These are phyloP conservation scores for Hypoxylon sp. DNA, from an alignment of 2,329 filamentous ascomycete species.

Conservation along the genomic window DNA sequence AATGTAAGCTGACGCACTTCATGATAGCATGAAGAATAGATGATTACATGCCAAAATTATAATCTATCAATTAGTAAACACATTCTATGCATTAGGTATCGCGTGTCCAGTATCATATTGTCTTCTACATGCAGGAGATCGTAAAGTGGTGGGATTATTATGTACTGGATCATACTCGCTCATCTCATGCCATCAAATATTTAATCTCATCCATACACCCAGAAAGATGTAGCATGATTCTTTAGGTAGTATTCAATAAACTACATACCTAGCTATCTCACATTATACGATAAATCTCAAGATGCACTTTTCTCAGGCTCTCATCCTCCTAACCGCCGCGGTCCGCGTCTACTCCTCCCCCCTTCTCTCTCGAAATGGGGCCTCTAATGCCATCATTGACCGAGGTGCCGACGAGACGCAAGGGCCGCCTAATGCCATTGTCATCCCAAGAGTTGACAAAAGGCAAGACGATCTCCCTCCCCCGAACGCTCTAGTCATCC, in stretches of 20 bases:
- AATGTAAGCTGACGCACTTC: too few species aligned
- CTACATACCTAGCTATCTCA: too few species aligned
- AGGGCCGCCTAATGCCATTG: constrained; percentile 5
- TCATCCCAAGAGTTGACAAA: not conserved
- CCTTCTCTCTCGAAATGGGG: not conserved
- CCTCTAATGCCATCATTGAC: constrained; percentile 2
- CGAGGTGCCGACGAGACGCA: not conserved
- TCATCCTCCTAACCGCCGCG: constrained; percentile 5
- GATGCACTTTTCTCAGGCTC: not conserved
- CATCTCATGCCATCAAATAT: not conserved
- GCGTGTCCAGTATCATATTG: not conserved
- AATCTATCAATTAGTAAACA: not conserved
- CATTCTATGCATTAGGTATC: not conserved
- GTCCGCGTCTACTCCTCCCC: constrained; percentile 3
- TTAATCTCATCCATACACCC: not conserved
- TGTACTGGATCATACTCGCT: not conserved
- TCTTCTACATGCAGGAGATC: not conserved
- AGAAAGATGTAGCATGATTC: too few species aligned
- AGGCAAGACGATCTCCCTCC: not conserved
- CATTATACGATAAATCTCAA: not conserved
- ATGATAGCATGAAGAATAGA: too few species aligned
- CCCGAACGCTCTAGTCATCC: not conserved
- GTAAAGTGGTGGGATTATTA: not conserved
- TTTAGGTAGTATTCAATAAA: too few species aligned
- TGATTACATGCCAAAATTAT: not conserved